Percentiles rank a stretch among this genome's conserved stretches.
Conservation (phyloP, 768 basidiomycete genomes). For the Lactifluus piperatus region DNA sequence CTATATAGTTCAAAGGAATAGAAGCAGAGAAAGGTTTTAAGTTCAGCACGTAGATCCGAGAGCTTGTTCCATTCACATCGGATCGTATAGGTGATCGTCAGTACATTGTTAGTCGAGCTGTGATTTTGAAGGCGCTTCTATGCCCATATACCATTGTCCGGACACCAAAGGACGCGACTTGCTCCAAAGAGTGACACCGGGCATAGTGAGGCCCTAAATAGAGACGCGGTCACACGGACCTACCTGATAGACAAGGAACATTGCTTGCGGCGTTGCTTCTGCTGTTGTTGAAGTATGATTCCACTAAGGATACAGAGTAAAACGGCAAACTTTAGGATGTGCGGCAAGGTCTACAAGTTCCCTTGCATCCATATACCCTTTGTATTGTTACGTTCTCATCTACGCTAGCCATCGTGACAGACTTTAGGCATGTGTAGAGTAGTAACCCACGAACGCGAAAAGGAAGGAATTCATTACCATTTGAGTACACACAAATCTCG, state of each 20-base stretch:
- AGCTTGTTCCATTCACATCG: background rate
- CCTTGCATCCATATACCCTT: background rate
- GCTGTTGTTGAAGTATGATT: background rate
- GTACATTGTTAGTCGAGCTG: background rate
- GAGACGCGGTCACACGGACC: background rate
- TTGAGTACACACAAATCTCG: background rate
- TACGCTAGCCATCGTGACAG: too few relatives aligned
- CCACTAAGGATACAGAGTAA: background rate
- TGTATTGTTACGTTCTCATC: background rate
- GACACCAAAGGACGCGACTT: background rate
- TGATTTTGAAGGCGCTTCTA: background rate
- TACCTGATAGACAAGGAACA: background rate
- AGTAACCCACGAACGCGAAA: background rate
- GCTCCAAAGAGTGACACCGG: background rate
- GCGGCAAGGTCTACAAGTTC: background rate
- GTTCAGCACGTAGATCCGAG: background rate
- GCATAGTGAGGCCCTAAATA: background rate
- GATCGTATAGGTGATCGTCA: background rate
- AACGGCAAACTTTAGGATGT: background rate
- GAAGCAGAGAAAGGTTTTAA: background rate
- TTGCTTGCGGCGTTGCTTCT: background rate
- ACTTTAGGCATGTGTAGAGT: background rate
- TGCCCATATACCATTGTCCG: background rate
- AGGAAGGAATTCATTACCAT: background rate
- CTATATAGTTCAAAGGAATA: background rate